Base-by-base conservation (phyloP, 768 basidiomycete species). In the Serendipita indica region DNA sequence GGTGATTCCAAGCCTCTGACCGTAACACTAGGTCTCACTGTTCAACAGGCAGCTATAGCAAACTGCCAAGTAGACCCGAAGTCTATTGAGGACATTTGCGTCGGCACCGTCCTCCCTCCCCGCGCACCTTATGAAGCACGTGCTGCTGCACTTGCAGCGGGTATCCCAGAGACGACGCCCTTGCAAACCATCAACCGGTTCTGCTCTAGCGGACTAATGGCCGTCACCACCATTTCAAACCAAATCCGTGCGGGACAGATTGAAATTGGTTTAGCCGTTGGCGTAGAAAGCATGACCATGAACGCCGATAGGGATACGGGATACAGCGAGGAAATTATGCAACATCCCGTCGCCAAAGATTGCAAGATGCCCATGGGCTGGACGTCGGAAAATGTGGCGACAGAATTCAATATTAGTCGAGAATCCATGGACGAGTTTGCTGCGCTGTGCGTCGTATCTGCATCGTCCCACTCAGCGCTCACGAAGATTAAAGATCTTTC, bases 131-230 rank as follows among this genome's bases (percentile, higher is more conserved):
- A 89, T 66, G 80, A 80, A 60, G 85, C 86, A 14, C 77, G 88
- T 39, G 73, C 80, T 39, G 82, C 89, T 5, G 80, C 84, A 22
- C 75, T 91, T 39, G 82, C 86, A 3, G 89, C 89, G 13, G 89
- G 89, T 7, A 80, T 85, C 62, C 88, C 89, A 0, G 83, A 84
- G n/a, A 75, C 74, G 3, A 82, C 85, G 3, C 86, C 89, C 0
- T 70, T 87, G 7, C 82, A 89, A 66, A 76, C 74, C 25, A 71
- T 90, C 64, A 89, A 90, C 67, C 74, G 89, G 30, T 87, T 88
- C 68, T 91, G 88, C 66, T 86, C 86, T 2, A 84, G 81, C 60
- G 88, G 87, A 25, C 77, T 91, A n/a, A 87, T 89, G 84, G 85
- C 89, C 12, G 75, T 84, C 30, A 85, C 83, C 7, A 76, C 77